Percentiles rank a stretch among this genome's conserved stretches.
These are phyloP conservation scores for Primulina huaijiensis DNA, from an alignment of 257 asterid genomes.

Conservation along the genomic window DNA sequence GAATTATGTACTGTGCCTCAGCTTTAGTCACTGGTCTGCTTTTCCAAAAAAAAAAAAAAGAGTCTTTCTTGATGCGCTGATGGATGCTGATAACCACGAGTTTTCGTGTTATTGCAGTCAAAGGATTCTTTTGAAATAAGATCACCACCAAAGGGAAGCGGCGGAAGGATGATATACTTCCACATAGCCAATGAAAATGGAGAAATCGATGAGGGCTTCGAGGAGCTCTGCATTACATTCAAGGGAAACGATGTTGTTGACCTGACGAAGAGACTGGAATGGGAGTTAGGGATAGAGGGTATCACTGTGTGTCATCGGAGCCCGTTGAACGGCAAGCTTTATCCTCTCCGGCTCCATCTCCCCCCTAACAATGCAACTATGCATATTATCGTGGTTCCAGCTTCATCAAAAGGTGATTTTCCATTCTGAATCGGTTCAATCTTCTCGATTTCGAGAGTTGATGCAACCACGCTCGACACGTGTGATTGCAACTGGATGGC, in stretches of 20 bases:
- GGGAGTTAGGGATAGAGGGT: slow-evolving; percentile 58
- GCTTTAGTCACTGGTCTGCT: no score
- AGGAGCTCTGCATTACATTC: slow-evolving; percentile 59
- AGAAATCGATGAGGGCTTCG: slow-evolving; percentile 57
- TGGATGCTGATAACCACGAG: no score
- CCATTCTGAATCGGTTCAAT: not conserved
- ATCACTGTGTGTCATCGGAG: slow-evolving; percentile 67
- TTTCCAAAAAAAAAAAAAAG: no score
- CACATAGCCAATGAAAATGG: slow-evolving; percentile 61
- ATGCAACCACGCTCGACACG: no score
- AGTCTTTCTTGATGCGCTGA: no score
- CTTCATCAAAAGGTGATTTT: slow-evolving; percentile 54
- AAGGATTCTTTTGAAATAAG: slow-evolving; percentile 44
- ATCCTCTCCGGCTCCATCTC: slow-evolving; percentile 87
- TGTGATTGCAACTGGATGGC: no score
- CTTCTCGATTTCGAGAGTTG: no score
- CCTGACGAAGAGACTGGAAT: slow-evolving; percentile 51
- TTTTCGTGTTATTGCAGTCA: slow-evolving; percentile 45
- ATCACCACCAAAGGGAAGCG: slow-evolving; percentile 64
- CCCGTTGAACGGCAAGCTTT: slow-evolving; percentile 79
- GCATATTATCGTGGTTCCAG: slow-evolving; percentile 63
- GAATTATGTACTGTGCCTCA: no score
- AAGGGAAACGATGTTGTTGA: slow-evolving; percentile 64
- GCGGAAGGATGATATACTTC: slow-evolving; percentile 66
- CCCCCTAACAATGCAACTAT: slow-evolving; percentile 86